phyloP scores from a whole-genome alignment of 768 basidiomycete genomes.

The Rhizopogon vinicolor region DNA sequence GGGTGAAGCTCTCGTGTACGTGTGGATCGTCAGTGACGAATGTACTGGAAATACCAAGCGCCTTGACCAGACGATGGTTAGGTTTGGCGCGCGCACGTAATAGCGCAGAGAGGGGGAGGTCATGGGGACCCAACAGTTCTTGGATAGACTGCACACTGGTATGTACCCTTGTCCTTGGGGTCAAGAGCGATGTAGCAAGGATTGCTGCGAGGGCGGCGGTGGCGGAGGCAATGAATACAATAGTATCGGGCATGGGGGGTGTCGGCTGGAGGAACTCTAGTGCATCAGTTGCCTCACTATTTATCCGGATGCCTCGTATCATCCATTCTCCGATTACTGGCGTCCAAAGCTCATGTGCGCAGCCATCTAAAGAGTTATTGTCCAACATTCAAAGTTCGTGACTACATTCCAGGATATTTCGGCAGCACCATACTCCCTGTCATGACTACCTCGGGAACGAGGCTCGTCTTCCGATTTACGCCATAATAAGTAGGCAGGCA shows the following conservation, averaged over 20 bases:
- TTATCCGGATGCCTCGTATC: not conserved
- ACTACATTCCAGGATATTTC: not conserved
- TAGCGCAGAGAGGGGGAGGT: slow-evolving; percentile 5
- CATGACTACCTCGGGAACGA: not conserved
- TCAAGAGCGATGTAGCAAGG: not conserved
- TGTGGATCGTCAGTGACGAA: slow-evolving; percentile 40
- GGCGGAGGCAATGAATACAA: not conserved
- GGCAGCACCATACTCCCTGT: not conserved
- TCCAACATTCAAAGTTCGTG: not conserved
- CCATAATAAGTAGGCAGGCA: no score
- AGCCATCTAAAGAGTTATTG: not conserved
- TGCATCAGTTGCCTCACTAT: not conserved
- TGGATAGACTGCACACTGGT: slow-evolving; percentile 3
- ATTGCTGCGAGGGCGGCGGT: not conserved
- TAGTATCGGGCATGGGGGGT: not conserved
- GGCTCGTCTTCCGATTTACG: no score
- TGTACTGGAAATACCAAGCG: slow-evolving; percentile 37
- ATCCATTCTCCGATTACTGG: not conserved
- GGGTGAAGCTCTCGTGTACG: slow-evolving; percentile 24
- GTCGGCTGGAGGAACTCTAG: not conserved
- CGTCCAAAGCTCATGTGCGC: no score
- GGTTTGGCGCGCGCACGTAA: slow-evolving; percentile 17
- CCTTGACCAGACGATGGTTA: slow-evolving; percentile 18
- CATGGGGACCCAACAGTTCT: slow-evolving; percentile 12
- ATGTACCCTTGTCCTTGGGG: slow-evolving; percentile 9